Evolutionary conservation across 495 filamentous ascomycete species (phyloP), one percentile per base, ranked within the genome.

Genomic region (Xylaria cubensis): DNA sequence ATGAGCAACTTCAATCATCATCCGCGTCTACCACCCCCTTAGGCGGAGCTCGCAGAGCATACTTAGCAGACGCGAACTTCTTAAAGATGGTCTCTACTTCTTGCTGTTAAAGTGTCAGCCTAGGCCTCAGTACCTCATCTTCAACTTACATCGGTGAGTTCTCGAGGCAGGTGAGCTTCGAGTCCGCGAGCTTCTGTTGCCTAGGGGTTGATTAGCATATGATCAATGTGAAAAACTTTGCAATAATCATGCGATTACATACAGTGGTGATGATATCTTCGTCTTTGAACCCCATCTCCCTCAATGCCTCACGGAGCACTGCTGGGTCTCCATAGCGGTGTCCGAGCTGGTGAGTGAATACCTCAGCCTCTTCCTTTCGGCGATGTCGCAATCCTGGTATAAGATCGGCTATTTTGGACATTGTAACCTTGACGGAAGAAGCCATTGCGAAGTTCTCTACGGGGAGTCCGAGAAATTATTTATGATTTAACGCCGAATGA

Each of bases 351-450:
- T 73, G 65, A 12, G 64, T 73, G n/a, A n/a, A 8, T 67, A 0
- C n/a, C 26, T 73, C 64, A 8, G 41, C 34, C 71, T 64, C 69
- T 51, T 41, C 36, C 51, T 48, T 26, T 8, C 34, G 15, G 48
- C 48, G 48, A 26, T 0, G n/a, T 21, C 55, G 46, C 3, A 72
- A 32, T 32, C 71, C 71, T 51, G 71, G 71, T 12, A 73, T 69
- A 32, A 6, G 59, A 41, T 55, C 24, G 7, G 53, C 63, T 42
- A 69, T 1, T 61, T 64, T 69, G 53, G 29, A 9, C 8, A 69
- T 55, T 15, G 19, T 56, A 36, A 26, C 29, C 17, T 51, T 73
- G 51, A 62, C 51, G 19, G 24, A 13, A 10, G 64, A 53, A 36
- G 46, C 24, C 46, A 67, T 67, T 21, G 64, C 3, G 15, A 48